A percentile compares a stretch with the other conserved stretches of the same genome.
Conservation (phyloP, 129 eudicot species). For the Lonicera japonica region DNA sequence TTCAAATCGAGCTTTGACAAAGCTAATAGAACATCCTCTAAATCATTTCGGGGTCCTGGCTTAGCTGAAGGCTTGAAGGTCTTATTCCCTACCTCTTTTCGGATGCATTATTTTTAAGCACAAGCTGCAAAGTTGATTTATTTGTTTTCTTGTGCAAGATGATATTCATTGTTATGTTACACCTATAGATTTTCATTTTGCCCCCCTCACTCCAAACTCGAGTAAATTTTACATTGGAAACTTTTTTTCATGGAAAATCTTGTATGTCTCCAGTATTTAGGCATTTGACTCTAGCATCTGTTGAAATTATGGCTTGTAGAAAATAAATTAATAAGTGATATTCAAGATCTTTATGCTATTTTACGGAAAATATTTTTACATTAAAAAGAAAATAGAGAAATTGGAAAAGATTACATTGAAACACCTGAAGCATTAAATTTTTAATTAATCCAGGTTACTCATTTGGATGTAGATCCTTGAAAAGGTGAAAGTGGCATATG, state of each 20-base stretch:
- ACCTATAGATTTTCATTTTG: neutral
- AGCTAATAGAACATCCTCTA: constrained; percentile 94
- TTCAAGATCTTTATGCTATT: neutral
- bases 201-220: neutral
- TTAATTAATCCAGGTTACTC: neutral
- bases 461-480: constrained; percentile 66
- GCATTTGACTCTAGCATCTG: too few species aligned
- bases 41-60: constrained; percentile 98
- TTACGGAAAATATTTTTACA: too few species aligned
- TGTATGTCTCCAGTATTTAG: too few species aligned
- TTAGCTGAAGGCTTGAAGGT: constrained; percentile 86
- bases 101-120: neutral
- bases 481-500: constrained; percentile 82
- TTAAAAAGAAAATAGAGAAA: neutral
- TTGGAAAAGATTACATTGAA: neutral
- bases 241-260: too few species aligned
- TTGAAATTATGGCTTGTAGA: too few species aligned
- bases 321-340: too few species aligned
- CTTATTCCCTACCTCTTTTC: constrained; percentile 6
- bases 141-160: neutral
- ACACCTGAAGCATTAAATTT: neutral
- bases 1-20: constrained; percentile 95
- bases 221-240: too few species aligned
- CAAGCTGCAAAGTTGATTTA: neutral
- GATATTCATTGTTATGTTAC: neutral